A percentile compares a stretch with the other conserved stretches of the same genome.
phyloP scores from a whole-genome alignment of 2,329 filamentous ascomycete species.

The Colletotrichum agaves region DNA sequence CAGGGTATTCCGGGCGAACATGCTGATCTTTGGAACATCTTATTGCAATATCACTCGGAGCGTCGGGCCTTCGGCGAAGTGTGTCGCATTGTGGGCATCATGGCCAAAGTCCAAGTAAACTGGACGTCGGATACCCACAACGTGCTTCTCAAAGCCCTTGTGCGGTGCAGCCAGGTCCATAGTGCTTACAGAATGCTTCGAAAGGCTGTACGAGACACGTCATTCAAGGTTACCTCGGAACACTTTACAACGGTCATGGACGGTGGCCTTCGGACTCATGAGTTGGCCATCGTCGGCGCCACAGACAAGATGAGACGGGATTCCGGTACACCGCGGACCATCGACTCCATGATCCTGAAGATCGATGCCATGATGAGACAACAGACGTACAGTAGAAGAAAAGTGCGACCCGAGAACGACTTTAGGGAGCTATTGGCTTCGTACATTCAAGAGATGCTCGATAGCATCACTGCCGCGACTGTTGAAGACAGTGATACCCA shows the following conservation, averaged over 20 bases:
- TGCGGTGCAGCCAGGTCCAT: constrained; percentile 59
- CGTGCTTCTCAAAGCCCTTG: constrained; percentile 60
- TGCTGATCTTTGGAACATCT: constrained; percentile 80
- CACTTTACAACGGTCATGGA: constrained; percentile 66
- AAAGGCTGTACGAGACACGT: constrained; percentile 53
- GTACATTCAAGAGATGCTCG: constrained; percentile 43
- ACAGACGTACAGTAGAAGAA: constrained; percentile 32
- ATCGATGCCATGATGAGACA: constrained; percentile 51
- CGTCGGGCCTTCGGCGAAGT: constrained; percentile 64
- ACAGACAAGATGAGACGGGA: constrained; percentile 57
- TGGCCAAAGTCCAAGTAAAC: constrained; percentile 58
- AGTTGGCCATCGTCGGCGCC: constrained; percentile 54
- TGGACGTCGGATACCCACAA: constrained; percentile 63
- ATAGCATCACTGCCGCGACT: constrained; percentile 19
- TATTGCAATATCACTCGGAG: constrained; percentile 76
- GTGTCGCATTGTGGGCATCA: constrained; percentile 59
- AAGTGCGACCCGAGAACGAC: constrained; percentile 28
- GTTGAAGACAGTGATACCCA: not conserved
- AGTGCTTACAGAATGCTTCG: constrained; percentile 61
- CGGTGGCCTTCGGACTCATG: constrained; percentile 58
- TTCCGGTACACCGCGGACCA: constrained; percentile 54
- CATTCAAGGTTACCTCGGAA: constrained; percentile 58
- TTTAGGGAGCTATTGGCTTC: constrained; percentile 42
- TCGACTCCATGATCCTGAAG: constrained; percentile 55
- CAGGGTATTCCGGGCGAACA: constrained; percentile 60